These are phyloP conservation scores for Coemansia sp. DNA, from an alignment of 192 early-diverging fungal genomes.

Conservation along the genomic window DNA sequence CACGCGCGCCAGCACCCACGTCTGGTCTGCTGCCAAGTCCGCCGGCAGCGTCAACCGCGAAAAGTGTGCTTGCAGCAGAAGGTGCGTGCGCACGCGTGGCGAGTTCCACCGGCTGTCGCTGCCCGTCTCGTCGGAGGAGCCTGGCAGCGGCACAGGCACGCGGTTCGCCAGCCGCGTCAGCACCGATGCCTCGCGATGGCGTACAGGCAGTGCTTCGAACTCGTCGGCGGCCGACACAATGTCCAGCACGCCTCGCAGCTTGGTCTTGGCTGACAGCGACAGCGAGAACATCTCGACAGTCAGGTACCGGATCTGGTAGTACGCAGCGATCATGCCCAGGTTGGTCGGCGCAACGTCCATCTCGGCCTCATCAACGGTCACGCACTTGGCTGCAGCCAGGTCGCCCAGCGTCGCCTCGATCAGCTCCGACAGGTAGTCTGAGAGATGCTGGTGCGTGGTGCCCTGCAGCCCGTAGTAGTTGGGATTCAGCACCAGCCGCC, in stretches of 20 bases:
- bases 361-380: conserved; percentile 22
- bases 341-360: conserved; percentile 72
- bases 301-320: conserved; percentile 93
- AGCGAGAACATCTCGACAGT: conserved; percentile 94
- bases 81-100: conserved; percentile 89
- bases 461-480: conserved; percentile 95
- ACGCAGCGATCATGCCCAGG: conserved; percentile 96
- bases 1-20: conserved; percentile 58
- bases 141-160: conserved; percentile 59
- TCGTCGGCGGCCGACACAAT: conserved; percentile 93
- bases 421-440: conserved; percentile 91
- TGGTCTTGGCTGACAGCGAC: conserved; percentile 82
- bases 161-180: conserved; percentile 80
- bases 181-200: conserved; percentile 87
- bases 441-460: conserved; percentile 81
- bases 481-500: conserved; percentile 93
- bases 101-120: conserved; percentile 60
- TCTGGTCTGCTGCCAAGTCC: conserved; percentile 93
- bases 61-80: conserved; percentile 96
- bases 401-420: conserved; percentile 90
- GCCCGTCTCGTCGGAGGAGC: not conserved
- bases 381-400: conserved; percentile 82
- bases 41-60: conserved; percentile 82
- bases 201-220: conserved; percentile 88
- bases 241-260: conserved; percentile 86